Evolutionary conservation across 306 rosid genomes (phyloP).

Genomic region (Begonia peltatifolia): DNA sequence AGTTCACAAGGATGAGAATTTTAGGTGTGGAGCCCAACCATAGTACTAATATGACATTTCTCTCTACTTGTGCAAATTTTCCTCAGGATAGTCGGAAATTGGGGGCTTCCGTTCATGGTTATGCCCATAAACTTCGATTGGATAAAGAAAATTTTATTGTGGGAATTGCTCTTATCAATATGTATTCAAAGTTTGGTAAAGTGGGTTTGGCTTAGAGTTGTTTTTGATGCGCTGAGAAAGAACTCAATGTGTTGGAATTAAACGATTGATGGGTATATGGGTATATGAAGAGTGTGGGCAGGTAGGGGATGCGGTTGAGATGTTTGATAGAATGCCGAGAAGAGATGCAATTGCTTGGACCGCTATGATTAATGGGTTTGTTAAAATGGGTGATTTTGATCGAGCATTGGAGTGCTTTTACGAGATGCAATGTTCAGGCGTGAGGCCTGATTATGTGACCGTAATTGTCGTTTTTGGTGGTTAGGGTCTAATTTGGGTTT

Average conservation of each 20-base stretch:
- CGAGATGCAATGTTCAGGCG: conserved; percentile 58
- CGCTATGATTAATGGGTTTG: conserved; percentile 64
- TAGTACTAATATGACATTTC: conserved; percentile 53
- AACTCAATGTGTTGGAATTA: conserved; percentile 73
- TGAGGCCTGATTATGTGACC: conserved; percentile 68
- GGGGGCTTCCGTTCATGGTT: conserved; percentile 44
- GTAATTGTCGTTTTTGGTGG: conserved; percentile 39
- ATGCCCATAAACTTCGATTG: conserved; percentile 36
- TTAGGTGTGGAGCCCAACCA: conserved; percentile 55
- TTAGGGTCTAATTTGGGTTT: too few relatives aligned
- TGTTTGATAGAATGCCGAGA: conserved; percentile 71
- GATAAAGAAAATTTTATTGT: conserved; percentile 46
- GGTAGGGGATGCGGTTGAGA: conserved; percentile 25
- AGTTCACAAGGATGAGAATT: conserved; percentile 42
- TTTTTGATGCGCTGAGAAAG: conserved; percentile 40
- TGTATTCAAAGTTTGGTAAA: conserved; percentile 57
- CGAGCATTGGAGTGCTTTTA: conserved; percentile 57
- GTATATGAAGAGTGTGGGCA: conserved; percentile 41
- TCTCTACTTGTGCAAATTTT: conserved; percentile 54
- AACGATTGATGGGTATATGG: conserved; percentile 62
- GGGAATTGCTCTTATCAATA: conserved; percentile 62
- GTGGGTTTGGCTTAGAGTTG: conserved; percentile 35
- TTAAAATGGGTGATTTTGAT: conserved; percentile 39
- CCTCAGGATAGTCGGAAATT: conserved; percentile 19
- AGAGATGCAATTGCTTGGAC: conserved; percentile 77